Conservation (phyloP, 139 green algal genomes). For the Tetraselmis striata region DNA sequence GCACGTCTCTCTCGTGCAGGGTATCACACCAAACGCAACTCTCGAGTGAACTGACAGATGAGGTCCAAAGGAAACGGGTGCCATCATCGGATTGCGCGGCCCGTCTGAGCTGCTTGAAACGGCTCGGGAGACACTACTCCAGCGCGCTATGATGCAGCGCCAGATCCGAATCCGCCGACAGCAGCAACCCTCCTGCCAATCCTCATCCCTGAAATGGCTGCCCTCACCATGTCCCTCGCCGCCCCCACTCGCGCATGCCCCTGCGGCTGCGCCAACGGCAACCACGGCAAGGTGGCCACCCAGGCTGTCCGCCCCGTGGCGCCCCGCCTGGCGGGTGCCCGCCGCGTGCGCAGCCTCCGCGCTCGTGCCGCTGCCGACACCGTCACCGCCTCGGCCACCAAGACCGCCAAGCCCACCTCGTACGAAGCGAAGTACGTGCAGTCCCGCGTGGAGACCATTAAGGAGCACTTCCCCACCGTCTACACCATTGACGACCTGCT, state of each 20-base stretch:
- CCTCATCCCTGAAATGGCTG: too few species aligned
- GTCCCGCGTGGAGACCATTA: constrained; percentile 8
- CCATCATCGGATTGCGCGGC: too few species aligned
- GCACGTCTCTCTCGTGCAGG: too few species aligned
- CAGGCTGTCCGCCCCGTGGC: not conserved
- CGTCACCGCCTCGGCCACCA: not conserved
- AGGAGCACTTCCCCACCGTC: constrained; percentile 55
- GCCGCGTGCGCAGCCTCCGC: not conserved
- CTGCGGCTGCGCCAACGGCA: not conserved
- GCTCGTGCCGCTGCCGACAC: not conserved
- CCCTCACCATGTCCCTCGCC: not conserved
- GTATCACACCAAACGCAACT: too few species aligned
- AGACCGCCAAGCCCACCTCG: not conserved
- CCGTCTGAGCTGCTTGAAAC: too few species aligned
- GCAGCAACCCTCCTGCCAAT: too few species aligned
- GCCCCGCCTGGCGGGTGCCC: not conserved
- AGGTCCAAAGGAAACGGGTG: too few species aligned
- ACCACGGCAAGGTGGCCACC: not conserved
- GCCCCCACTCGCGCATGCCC: not conserved
- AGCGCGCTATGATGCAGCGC: too few species aligned
- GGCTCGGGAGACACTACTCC: too few species aligned
- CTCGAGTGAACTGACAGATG: too few species aligned
- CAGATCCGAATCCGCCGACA: too few species aligned
- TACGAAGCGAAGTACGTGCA: not conserved
- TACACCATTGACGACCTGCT: constrained; percentile 75